Base-by-base conservation (phyloP, 305 asterid genomes). In the Solanum hybrid region DNA sequence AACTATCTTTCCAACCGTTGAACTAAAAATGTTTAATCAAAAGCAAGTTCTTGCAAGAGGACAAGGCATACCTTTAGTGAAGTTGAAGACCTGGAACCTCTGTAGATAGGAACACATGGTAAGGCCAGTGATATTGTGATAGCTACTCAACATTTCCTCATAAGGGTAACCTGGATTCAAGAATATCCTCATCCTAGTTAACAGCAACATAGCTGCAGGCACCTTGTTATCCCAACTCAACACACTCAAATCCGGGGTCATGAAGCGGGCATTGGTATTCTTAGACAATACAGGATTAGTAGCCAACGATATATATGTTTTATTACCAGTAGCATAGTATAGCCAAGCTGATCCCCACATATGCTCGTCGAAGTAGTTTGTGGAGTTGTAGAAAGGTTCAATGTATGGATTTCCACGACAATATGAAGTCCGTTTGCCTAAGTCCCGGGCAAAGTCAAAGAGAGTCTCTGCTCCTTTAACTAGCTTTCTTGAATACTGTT, bases 341-440 rank as follows among this genome's bases (percentile, higher is more conserved):
- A 97, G 88, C 99, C 99, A 97, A 0, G 98, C 93, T 0, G 98
- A 91, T 0, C 97, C 95, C 98, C 99, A 97, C 96, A 97, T 94
- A 92, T 89, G 89, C 91, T 97, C 98, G 29, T 97, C 99, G 88
- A 89, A 96, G 87, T 90, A 94, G 20, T 93, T 93, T 0, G 96
- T 91, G 20, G 99, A 97, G 91, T 97, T 96, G 94, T 97, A 96
- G 92, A 71, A 96, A 4, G 96, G 93, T 78, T 92, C 98, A 77
- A 94, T 93, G 86, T 10, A 84, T 11, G 94, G 93, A 89, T 96
- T 94, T 16, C 95, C 96, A 1, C 92, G 90, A 78, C 91, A 90
- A 91, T 95, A 97, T 0, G 94, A 36, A 0, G 88, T 27, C 56
- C 98, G 51, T 34, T 78, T 90, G 1, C 94, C 92, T 0, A 22